Evolutionary conservation across 495 filamentous ascomycete genomes (phyloP), one percentile per base, ranked within the genome.

Genomic region (Cairneyella variabilis): DNA sequence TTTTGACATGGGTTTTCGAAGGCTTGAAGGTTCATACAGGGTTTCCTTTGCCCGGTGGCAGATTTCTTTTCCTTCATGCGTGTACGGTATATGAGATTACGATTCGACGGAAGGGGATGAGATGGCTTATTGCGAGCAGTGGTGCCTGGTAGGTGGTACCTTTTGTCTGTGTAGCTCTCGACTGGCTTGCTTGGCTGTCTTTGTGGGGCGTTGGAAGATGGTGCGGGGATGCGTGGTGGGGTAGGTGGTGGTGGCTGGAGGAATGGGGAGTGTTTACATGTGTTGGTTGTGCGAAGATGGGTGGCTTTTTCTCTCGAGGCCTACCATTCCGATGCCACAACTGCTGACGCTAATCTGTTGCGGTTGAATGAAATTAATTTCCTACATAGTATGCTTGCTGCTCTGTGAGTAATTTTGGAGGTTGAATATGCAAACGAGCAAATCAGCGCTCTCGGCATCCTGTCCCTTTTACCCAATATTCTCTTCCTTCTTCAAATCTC

Each of bases 91-190:
- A 48, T 62, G 51, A 58, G 21, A 52, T 51, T 62, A 56, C 51
- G 54, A 56, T 62, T 25, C 56, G 46, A 28, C 17, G 41, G 52
- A 55, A 21, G 17, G 39, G 30, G 37, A 27, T 16, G n/a, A 25
- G 36, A 28, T 14, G 27, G 46, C 37, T 38, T 50, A 53, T 38
- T 58, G 59, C 55, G 55, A 30, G 44, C 52, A 58, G 59, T 53
- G 44, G 55, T 21, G 32, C n/a, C 11, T n/a, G 14, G 11, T 25
- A 22, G 36, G 23, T 18, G 26, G 14, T 8, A 16, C 16, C 48
- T 47, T 58, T 58, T 62, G 55, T 62, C 55, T 62, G 59, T 62
- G 54, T 58, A 61, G 36, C 54, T 58, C 40, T 50, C 54, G 50
- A 47, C 40, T 62, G 51, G 54, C 52, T 58, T 51, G 51, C 56